Conservation (phyloP, 202 grass and related monocot genomes). For the Hordeum pubiflorum region DNA sequence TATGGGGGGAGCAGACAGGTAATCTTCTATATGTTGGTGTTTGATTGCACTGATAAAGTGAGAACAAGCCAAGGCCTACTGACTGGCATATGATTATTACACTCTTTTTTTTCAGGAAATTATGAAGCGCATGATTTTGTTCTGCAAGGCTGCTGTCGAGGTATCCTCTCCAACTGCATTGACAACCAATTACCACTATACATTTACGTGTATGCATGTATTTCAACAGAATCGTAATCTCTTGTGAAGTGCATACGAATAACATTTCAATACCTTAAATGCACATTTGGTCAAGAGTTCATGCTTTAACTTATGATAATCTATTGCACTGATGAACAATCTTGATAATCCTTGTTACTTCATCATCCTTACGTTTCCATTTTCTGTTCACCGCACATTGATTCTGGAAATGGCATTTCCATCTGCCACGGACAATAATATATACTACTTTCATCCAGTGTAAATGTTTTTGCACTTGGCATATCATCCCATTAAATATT, state of each 20-base stretch:
- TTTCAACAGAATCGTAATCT: neutral
- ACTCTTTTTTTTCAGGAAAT: slow-evolving; percentile 50
- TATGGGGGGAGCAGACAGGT: slow-evolving; percentile 66
- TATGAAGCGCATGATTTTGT: slow-evolving; percentile 90
- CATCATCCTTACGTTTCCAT: neutral
- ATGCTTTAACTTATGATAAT: neutral
- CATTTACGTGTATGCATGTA: neutral
- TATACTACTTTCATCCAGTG: neutral
- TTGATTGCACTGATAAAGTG: neutral
- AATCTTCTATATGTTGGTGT: neutral
- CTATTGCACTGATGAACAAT: neutral
- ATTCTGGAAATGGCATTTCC: neutral
- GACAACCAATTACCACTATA: neutral
- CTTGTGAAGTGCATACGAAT: neutral
- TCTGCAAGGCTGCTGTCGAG: slow-evolving; percentile 92
- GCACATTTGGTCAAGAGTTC: neutral
- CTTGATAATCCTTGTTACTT: neutral
- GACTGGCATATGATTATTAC: neutral
- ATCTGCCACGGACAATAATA: neutral
- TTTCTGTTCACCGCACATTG: neutral
- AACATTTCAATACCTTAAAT: neutral
- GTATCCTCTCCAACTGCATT: slow-evolving; percentile 22
- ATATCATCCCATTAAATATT: neutral
- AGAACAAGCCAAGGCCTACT: neutral
- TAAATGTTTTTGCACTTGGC: neutral